Evolutionary conservation across 805 yeast genomes (phyloP).

Genomic region (Torulaspora delbrueckii): DNA sequence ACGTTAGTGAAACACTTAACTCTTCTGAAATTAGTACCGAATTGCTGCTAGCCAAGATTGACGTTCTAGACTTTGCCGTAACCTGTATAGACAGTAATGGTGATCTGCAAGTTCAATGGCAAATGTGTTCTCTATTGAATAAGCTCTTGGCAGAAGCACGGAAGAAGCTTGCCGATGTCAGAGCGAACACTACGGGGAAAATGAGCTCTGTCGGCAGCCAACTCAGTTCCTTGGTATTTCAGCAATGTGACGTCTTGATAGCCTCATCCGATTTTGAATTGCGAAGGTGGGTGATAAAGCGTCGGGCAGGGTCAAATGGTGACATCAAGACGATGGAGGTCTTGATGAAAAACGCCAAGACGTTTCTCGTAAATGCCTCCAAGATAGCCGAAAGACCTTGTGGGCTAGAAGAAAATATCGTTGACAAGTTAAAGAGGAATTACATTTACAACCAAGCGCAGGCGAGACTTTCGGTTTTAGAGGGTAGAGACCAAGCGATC

Average conservation of each 20-base stretch:
- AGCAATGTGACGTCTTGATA: constrained; percentile 24
- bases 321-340: constrained; percentile 12
- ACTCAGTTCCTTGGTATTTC: constrained; percentile 26
- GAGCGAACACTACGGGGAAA: constrained; percentile 13
- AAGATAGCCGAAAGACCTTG: constrained; percentile 28
- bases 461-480: constrained; percentile 16
- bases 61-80: constrained; percentile 17
- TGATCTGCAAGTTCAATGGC: constrained; percentile 17
- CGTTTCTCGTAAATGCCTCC: constrained; percentile 23
- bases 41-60: constrained; percentile 18
- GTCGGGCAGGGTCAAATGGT: neutral
- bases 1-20: constrained; percentile 1
- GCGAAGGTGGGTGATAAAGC: constrained; percentile 19
- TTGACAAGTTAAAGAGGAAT: constrained; percentile 30
- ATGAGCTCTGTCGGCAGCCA: constrained; percentile 15
- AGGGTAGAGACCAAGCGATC: neutral
- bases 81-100: constrained; percentile 9
- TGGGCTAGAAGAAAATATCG: constrained; percentile 30
- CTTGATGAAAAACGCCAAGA: constrained; percentile 25
- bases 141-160: constrained; percentile 18
- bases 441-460: constrained; percentile 26
- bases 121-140: constrained; percentile 16
- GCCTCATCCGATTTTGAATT: constrained; percentile 28
- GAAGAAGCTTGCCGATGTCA: constrained; percentile 10
- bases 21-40: constrained; percentile 6